phyloP scores from a whole-genome alignment of 441 rosid genomes.

The Erodium moschatum region DNA sequence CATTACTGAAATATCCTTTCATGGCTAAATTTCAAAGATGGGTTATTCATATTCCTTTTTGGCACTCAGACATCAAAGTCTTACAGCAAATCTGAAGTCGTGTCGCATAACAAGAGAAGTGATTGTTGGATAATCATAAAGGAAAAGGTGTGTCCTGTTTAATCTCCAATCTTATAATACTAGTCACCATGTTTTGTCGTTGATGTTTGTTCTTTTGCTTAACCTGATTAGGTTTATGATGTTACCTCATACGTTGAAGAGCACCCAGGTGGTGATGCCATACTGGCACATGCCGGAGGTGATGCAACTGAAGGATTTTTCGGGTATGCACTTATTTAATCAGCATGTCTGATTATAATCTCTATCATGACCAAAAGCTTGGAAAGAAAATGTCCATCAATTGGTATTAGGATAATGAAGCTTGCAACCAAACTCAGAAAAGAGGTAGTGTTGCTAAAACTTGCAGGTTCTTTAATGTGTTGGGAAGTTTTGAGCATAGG shows the following conservation, averaged over 20 bases:
- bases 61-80: conserved; percentile 33
- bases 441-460: no score
- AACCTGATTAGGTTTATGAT: conserved; percentile 50
- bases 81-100: conserved; percentile 52
- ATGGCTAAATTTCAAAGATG: background rate
- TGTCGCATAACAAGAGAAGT: conserved; percentile 59
- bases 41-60: conserved; percentile 3
- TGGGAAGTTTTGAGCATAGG: no score
- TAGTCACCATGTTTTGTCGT: background rate
- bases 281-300: conserved; percentile 78
- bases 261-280: conserved; percentile 96
- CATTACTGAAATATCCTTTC: background rate
- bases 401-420: background rate
- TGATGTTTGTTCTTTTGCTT: background rate
- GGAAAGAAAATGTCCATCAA: background rate
- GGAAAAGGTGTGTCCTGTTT: conserved; percentile 40
- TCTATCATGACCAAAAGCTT: background rate
- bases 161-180: background rate
- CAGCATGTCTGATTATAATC: background rate
- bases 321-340: conserved; percentile 41
- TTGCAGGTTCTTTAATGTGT: no score
- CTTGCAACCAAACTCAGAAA: no score
- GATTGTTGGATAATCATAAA: conserved; percentile 91
- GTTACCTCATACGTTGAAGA: conserved; percentile 90
- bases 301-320: conserved; percentile 88